Evolutionary conservation across 192 early-diverging fungal genomes (phyloP).

Genomic region (Podila epicladia): DNA sequence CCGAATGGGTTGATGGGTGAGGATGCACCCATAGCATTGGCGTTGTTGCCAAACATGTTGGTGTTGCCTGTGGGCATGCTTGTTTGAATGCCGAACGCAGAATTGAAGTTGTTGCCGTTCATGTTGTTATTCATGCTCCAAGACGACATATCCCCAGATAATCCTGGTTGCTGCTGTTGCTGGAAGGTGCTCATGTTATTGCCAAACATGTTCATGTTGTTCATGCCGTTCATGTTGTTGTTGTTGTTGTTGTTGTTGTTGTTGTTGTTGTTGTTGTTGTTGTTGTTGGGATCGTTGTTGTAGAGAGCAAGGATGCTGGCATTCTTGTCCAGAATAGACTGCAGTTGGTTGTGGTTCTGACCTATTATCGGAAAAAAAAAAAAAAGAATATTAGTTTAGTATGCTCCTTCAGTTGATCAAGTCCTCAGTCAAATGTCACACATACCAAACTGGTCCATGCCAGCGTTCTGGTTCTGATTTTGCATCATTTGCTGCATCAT

Average conservation of each 20-base stretch:
- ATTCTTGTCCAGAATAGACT: constrained; percentile 46
- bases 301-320: constrained; percentile 38
- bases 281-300: constrained; percentile 10
- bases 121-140: constrained; percentile 22
- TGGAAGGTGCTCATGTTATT: constrained; percentile 16
- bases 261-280: constrained; percentile 13
- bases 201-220: constrained; percentile 19
- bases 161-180: constrained; percentile 16
- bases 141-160: constrained; percentile 27
- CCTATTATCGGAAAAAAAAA: constrained; percentile 13
- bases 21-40: not conserved
- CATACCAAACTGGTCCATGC: constrained; percentile 41
- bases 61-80: constrained; percentile 31
- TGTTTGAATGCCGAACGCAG: constrained; percentile 26
- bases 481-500: constrained; percentile 27
- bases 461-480: constrained; percentile 33
- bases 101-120: constrained; percentile 30
- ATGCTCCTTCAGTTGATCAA: no score
- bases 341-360: constrained; percentile 45
- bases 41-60: constrained; percentile 30
- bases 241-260: not conserved
- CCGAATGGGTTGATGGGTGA: constrained; percentile 1
- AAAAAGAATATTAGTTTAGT: not conserved
- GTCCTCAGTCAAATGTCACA: not conserved
- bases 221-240: constrained; percentile 4